These are phyloP conservation scores for Brassica cretica DNA, from an alignment of 345 rosid species.

Conservation along the genomic window DNA sequence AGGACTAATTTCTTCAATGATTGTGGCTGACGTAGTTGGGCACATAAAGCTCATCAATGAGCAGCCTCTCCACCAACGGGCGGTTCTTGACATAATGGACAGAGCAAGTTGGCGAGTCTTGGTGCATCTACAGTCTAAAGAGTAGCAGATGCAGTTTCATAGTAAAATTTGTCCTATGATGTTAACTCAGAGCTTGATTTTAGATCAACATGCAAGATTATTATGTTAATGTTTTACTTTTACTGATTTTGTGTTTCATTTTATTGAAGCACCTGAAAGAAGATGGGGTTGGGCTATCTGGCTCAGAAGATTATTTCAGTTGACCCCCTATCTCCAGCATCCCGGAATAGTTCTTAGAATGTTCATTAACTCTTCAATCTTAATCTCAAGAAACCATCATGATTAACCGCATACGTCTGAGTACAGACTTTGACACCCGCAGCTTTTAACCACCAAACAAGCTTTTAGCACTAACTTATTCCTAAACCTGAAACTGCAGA, in stretches of 20 bases:
- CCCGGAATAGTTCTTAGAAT: constrained; percentile 59
- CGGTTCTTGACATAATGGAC: no score
- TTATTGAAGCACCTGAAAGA: constrained; percentile 75
- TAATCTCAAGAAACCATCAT: background rate
- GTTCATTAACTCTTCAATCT: constrained; percentile 2
- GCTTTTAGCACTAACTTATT: background rate
- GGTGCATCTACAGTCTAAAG: no score
- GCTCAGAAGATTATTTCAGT: constrained; percentile 73
- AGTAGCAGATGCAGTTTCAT: no score
- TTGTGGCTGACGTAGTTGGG: no score
- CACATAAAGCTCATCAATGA: no score
- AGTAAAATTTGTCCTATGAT: background rate
- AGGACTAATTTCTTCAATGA: no score
- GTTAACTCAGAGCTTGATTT: constrained; percentile 6
- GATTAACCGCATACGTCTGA: background rate
- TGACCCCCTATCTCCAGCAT: constrained; percentile 88
- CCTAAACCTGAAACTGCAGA: constrained; percentile 9
- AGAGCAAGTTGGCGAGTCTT: no score
- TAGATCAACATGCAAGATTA: background rate
- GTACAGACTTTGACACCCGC: constrained; percentile 5
- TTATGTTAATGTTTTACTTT: background rate
- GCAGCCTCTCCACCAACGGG: no score
- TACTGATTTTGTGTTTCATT: background rate
- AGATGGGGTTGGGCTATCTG: no score
- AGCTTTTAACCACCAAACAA: background rate